These are phyloP conservation scores for Aspergillus hortae DNA, from an alignment of 2,329 filamentous ascomycete genomes.

Conservation along the genomic window DNA sequence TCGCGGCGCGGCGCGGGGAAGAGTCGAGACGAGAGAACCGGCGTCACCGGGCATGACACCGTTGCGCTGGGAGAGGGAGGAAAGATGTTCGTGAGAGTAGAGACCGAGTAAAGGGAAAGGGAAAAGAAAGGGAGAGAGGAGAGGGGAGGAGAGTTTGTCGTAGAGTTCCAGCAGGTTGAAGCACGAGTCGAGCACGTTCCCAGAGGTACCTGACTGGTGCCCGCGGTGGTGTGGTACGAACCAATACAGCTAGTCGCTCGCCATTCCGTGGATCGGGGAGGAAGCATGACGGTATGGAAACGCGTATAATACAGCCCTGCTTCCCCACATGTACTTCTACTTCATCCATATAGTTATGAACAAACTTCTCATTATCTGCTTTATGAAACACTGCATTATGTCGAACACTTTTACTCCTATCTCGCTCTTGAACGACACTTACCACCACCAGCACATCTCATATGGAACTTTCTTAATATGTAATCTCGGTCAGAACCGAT, in stretches of 20 bases:
- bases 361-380: not conserved
- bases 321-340: not conserved
- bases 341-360: not conserved
- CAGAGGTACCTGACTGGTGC: not conserved
- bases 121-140: not conserved
- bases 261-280: not conserved
- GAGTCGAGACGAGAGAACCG: not conserved
- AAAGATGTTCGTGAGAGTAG: not conserved
- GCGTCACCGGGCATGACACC: slow-evolving; percentile 5
- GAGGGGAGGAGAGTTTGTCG: not conserved
- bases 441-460: not conserved
- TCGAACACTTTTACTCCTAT: no score
- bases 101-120: not conserved
- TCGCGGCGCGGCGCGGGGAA: slow-evolving; percentile 8
- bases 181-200: not conserved
- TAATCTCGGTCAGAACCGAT: not conserved
- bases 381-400: no score
- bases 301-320: not conserved
- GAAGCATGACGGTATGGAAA: not conserved
- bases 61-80: not conserved
- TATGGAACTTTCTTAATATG: not conserved
- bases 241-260: not conserved
- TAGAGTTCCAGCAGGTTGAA: not conserved
- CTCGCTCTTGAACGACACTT: no score
- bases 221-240: not conserved